These are phyloP conservation scores for Babesia ovata DNA, from an alignment of 169 alveolate species.

Conservation along the genomic window DNA sequence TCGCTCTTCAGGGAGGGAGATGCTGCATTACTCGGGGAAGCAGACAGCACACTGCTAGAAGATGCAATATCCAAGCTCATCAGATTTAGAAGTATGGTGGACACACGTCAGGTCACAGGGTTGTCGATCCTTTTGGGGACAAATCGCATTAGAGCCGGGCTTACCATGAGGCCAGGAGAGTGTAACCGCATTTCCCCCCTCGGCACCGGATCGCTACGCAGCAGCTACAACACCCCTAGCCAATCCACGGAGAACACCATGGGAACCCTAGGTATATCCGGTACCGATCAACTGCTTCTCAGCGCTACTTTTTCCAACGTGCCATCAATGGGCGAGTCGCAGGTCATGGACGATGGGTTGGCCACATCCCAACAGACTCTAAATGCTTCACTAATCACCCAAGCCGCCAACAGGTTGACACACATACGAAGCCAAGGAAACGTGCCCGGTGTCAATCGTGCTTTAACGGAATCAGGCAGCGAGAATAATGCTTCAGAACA, in stretches of 20 bases:
- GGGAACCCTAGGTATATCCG: no score
- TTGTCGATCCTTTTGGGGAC: background rate
- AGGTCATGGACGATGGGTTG: background rate
- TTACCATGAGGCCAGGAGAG: background rate
- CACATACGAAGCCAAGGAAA: no score
- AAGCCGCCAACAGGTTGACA: no score
- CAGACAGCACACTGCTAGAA: background rate
- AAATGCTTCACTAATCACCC: no score
- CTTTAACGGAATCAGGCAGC: no score
- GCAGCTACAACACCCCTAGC: background rate
- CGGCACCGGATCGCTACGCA: background rate
- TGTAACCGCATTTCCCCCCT: background rate
- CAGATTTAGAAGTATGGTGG: background rate
- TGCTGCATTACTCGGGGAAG: background rate
- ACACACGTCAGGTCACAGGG: background rate
- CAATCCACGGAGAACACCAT: no score
- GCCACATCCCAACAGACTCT: background rate
- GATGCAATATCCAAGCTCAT: background rate
- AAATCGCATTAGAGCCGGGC: constrained; percentile 1
- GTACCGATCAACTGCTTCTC: background rate
- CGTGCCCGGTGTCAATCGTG: background rate
- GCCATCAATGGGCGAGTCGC: background rate
- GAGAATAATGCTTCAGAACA: no score
- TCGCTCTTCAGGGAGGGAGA: background rate
- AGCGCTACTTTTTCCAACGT: background rate